A percentile compares a stretch with the other conserved stretches of the same genome.
Conservation (phyloP, 345 rosid genomes). For the Camelina laxa region DNA sequence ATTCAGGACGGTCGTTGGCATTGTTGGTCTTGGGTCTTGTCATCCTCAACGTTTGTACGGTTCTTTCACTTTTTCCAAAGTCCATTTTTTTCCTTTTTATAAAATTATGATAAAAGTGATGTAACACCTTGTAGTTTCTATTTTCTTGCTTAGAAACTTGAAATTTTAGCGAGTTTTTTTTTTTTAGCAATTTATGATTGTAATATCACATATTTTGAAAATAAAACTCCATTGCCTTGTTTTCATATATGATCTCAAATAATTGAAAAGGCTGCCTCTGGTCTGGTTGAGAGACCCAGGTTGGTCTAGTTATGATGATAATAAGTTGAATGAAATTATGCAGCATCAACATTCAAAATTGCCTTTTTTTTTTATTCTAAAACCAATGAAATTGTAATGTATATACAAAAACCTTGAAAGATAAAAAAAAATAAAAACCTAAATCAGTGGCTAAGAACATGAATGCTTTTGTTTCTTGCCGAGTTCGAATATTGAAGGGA, state of each 20-base stretch:
- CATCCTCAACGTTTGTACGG: slow-evolving; percentile 35
- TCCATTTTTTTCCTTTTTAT: neutral
- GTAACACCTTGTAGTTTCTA: neutral
- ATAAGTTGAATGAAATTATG: slow-evolving; percentile 7
- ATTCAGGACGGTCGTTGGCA: slow-evolving; percentile 39
- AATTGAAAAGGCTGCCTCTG: neutral
- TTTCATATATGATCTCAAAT: neutral
- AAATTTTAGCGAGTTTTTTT: neutral
- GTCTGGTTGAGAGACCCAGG: neutral
- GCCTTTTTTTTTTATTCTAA: slow-evolving; percentile 31
- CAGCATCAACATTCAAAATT: slow-evolving; percentile 39
- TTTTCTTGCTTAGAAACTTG: neutral
- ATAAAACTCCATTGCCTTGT: too few species aligned
- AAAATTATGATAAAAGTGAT: neutral
- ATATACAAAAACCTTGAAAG: slow-evolving; percentile 39
- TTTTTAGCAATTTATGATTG: neutral
- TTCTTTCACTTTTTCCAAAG: slow-evolving; percentile 16
- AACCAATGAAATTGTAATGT: slow-evolving; percentile 32
- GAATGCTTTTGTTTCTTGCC: slow-evolving; percentile 25
- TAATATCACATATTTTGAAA: neutral
- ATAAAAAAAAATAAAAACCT: neutral
- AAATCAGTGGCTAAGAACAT: slow-evolving; percentile 20
- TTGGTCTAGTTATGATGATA: neutral
- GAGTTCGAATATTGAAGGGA: slow-evolving; percentile 14
- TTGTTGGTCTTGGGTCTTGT: slow-evolving; percentile 40